Base-by-base conservation (phyloP, 2,329 filamentous ascomycete species). In the Claviceps fusiformis region DNA sequence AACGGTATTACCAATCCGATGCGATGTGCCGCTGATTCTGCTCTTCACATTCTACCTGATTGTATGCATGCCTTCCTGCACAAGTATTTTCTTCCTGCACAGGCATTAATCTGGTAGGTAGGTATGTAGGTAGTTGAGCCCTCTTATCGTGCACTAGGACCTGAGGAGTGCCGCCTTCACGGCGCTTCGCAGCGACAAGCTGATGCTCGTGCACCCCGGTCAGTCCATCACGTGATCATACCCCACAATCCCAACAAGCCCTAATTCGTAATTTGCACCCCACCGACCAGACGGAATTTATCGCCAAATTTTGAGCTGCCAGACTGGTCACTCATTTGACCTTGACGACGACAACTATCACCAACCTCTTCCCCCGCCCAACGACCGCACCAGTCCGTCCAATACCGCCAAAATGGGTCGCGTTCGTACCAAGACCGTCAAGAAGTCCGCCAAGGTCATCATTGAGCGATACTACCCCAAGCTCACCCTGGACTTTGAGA, bases 401-500 rank as follows among this genome's bases (percentile, higher is more conserved):
- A 73, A 74, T 66, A 76, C 76, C 75, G 77, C 67, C 76, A 83
- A 80, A 70, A 84, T 83, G 81, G 81, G 81, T 82, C 80, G 80
- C 74, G 81, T 85, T 73, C 80, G 81, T 64, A 85, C 81, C 64
- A 85, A 85, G 78, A 85, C 81, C 60, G 80, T 82, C 66, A 83
- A 83, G 79, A 82, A 82, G 78, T 82, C 79, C 82, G 91, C 93
- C 80, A 98, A 98, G 88, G 90, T 96, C 83, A 92, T 97, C 81
- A 97, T 98, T 78, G 91, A 96, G 87, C 84, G 87, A 65, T 95
- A 93, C 82, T 95, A 95, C 80, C 93, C 93, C 73, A 90, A 89
- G 79, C 83, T 98, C 75, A 96, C 91, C 63, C 89, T 97, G 72
- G 93, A 98, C 82, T 98, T 98, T 81, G 93, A 98, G 86, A 95